Base-by-base conservation (phyloP, 805 yeast species). In the Scheffersomyces ergatensis region DNA sequence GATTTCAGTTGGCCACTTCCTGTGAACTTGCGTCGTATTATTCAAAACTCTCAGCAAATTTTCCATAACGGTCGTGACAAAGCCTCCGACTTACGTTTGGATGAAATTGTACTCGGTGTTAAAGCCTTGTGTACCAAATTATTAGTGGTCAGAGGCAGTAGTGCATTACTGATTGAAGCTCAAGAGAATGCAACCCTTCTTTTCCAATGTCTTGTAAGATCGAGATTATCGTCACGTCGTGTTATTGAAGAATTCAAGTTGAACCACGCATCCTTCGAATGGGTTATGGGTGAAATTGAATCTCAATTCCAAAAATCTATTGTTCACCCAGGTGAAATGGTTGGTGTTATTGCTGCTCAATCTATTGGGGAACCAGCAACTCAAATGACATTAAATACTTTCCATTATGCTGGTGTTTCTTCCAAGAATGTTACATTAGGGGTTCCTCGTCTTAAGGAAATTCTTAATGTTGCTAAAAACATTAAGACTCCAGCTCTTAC, bases 401-500 rank as follows among this genome's bases (percentile, higher is more conserved):
- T 89, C 90, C 97, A 89, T 74, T 89, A 88, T 74, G 97, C 97
- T 14, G 97, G 97, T 83, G 97, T 89, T 45, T 89, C 96, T 25
- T 87, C 96, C 3, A 89, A 89, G 83, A 89, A 89, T 64, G 97
- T 89, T 48, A 89, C 97, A 3, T 79, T 92, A 50, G 97, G 97
- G 80, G 97, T 89, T 60, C 97, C 97, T 45, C 95, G 97, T 77
- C 78, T 90, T 65, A 90, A 90, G 79, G 98, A 90, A 73, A 93
- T 93, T 80, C 78, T 93, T 66, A 92, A 92, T 63, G 99, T 93
- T 50, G 99, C 99, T 9, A 93, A 93, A 72, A 92, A 88, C 57
- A 90, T 93, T 76, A 93, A 92, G 70, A 93, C 99, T n/a, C 99
- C 99, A n/a, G 95, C 97, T 12, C 74, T 92, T 60, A 89, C 97